Conservation (phyloP, 1,284 basidiomycete species). For the Cutaneotrichosporon spelunceum region DNA sequence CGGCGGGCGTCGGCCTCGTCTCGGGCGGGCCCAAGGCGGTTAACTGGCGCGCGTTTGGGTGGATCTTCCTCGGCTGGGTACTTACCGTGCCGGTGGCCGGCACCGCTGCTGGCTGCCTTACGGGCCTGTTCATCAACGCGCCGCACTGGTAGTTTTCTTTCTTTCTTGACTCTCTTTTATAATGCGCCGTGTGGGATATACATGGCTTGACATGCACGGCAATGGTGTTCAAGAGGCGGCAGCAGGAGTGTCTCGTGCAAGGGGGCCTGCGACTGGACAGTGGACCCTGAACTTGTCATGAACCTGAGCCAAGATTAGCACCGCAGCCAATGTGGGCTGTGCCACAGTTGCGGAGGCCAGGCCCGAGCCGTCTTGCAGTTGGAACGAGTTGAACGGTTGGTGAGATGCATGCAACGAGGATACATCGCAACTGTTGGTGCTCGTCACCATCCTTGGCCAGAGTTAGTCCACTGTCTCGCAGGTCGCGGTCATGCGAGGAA, state of each 20-base stretch:
- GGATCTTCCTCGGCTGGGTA: slow-evolving; percentile 49
- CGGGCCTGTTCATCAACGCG: slow-evolving; percentile 52
- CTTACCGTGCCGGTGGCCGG: slow-evolving; percentile 54
- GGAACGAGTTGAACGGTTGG: too few relatives aligned
- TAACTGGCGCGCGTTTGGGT: slow-evolving; percentile 46
- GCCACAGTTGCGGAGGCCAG: too few relatives aligned
- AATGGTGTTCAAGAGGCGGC: too few relatives aligned
- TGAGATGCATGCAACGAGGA: too few relatives aligned
- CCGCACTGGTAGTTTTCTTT: slow-evolving; percentile 28
- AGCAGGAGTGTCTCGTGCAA: too few relatives aligned
- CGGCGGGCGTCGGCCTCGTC: slow-evolving; percentile 48
- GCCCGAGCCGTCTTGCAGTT: too few relatives aligned
- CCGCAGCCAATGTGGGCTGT: neutral
- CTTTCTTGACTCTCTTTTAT: neutral
- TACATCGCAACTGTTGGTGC: too few relatives aligned
- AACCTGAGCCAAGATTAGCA: neutral
- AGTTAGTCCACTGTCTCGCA: too few relatives aligned
- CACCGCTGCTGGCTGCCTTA: slow-evolving; percentile 46
- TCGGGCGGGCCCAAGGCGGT: slow-evolving; percentile 49
- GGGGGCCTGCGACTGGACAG: too few relatives aligned
- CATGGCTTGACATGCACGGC: neutral
- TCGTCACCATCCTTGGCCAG: too few relatives aligned
- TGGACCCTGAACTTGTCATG: neutral
- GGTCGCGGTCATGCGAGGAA: too few relatives aligned
- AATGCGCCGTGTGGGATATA: neutral